Conservation (phyloP, 2,329 filamentous ascomycete species). For the Neocatenulostroma microsporum region DNA sequence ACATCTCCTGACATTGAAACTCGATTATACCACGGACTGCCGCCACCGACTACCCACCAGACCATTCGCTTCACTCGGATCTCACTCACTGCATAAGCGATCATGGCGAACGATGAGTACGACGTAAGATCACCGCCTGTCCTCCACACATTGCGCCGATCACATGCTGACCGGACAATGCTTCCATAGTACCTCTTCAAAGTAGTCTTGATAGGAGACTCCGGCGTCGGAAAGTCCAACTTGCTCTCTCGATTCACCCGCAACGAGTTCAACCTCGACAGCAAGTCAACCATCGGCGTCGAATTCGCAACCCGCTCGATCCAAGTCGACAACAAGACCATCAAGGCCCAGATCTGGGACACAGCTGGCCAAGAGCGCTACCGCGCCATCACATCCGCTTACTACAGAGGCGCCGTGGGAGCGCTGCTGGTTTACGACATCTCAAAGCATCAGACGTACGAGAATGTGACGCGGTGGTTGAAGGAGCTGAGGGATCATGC, state of each 20-base stretch:
- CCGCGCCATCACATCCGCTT: slow-evolving; percentile 96
- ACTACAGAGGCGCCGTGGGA: slow-evolving; percentile 94
- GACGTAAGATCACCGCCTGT: slow-evolving; percentile 62
- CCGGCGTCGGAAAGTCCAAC: slow-evolving; percentile 99
- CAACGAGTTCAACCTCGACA: slow-evolving; percentile 99
- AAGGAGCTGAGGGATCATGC: slow-evolving; percentile 98
- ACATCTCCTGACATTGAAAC: too few relatives aligned
- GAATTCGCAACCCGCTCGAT: slow-evolving; percentile 98
- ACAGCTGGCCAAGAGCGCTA: slow-evolving; percentile 98
- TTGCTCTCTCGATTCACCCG: slow-evolving; percentile 97
- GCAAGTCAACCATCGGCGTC: slow-evolving; percentile 98
- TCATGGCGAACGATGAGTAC: slow-evolving; percentile 99
- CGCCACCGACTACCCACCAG: too few relatives aligned
- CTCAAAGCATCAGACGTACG: slow-evolving; percentile 98
- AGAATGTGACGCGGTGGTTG: slow-evolving; percentile 97
- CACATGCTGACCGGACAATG: too few relatives aligned
- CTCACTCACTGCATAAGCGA: slow-evolving; percentile 27
- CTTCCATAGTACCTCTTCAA: slow-evolving; percentile 86
- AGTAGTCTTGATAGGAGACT: slow-evolving; percentile 99
- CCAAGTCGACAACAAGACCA: slow-evolving; percentile 98
- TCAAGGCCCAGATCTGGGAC: slow-evolving; percentile 99
- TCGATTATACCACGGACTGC: too few relatives aligned
- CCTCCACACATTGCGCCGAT: too few relatives aligned
- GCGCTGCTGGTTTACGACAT: slow-evolving; percentile 98
- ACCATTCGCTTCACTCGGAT: too few relatives aligned